Evolutionary conservation across 805 yeast species (phyloP), one percentile per base, ranked within the genome.

Genomic region (Cephaloascus fragrans): DNA sequence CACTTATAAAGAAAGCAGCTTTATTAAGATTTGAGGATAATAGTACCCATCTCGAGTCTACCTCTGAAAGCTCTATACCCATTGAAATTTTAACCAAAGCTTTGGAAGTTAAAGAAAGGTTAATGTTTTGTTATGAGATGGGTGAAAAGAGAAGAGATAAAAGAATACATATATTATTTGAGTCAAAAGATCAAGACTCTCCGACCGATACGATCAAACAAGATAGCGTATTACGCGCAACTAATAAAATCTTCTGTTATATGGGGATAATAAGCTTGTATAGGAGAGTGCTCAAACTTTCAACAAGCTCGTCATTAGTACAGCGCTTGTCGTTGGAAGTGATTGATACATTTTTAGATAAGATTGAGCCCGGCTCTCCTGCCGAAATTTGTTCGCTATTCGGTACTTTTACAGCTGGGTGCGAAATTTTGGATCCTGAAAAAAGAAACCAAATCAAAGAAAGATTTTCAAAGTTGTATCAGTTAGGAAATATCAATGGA

Each of bases 341-440:
- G 43, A 62, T 65, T 2, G 45, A 46, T 3, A 47, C 69, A 2
- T 45, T 71, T 2, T 59, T 55, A 28, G 47, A 55, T 0, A 53
- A 65, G 39, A 64, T 79, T 5, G 71, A 67, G 16, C 57, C 66
- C 4, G 61, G 64, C 8, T 59, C 74, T 2, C 66, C 76, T 0
- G 75, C 77, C 4, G 80, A 77, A 41, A 57, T 75, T 3, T 75
- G 83, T 49, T 55, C 76, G 37, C 61, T 75, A 4, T 72, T 77
- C 41, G 75, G 79, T 16, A 55, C 69, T 3, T 75, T 78, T 44
- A 64, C 77, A 20, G 75, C 78, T 18, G 85, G 75, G 16, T 74
- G 81, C 52, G 85, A 79, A 45, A 64, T 71, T 5, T 44, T 60
- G 12, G 65, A 71, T 40, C 52, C 53, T 1, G 46, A 46, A 2